Base-by-base conservation (phyloP, 179 eudicot species). In the Beta macrorhiza region DNA sequence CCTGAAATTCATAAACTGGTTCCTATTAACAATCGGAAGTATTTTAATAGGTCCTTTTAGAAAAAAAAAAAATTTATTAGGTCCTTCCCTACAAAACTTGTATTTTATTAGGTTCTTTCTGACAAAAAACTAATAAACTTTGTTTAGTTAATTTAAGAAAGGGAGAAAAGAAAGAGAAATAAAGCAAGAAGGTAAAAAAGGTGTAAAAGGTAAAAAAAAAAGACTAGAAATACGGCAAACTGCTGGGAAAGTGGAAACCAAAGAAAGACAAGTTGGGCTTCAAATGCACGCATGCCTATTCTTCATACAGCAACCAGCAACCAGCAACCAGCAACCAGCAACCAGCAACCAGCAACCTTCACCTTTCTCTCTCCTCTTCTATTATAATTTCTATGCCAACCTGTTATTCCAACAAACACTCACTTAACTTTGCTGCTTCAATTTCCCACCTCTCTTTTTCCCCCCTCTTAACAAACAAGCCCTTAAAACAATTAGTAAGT, bases 241-340 rank as follows among this genome's bases (percentile, higher is more conserved):
- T 84, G 87, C 49, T 73, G 87, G 82, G 73, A 84, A 84, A 84
- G 84, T 64, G 76, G 87, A 78, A 83, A 84, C 87, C 78, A 78
- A 78, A 78, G 67, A 57, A 73, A 78, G 87, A 84, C 87, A 84
- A 81, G 56, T 77, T 73, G 81, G 84, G 79, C 84, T 84, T 84
- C 82, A 67, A 77, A 74, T 67, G 76, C 87, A 84, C 87, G 87
- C 87, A 81, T 83, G 79, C 57, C 62, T 58, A 67, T 17, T 72
- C 58, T 11, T 17, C 72, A 17, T 19, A 69, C 52, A 82, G 7
- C 65, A 16, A 8, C n/a, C 13, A 25, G 25, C 25, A 25, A 25
- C 25, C 25, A 25, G 25, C 25, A 25, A 25, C 25, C 52, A 82
- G 7, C 65, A 16, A 8, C n/a, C 13, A n/a, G n/a, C 25, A 25